Conservation (phyloP, 2,329 filamentous ascomycete genomes). For the Fusarium sp. region DNA sequence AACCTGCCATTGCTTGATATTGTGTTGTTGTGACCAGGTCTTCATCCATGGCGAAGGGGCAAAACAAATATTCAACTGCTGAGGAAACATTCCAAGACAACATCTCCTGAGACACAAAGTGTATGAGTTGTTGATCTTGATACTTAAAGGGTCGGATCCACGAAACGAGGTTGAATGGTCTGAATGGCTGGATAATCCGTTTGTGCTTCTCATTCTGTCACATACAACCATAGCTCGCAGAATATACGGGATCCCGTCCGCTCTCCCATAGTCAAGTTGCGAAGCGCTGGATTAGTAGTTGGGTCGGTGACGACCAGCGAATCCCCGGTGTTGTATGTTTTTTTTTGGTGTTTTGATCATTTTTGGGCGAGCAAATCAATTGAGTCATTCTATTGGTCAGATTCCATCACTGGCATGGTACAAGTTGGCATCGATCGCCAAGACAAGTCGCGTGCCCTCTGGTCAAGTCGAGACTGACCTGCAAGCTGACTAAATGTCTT, state of each 20-base stretch:
- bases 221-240: conserved; percentile 17
- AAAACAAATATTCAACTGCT: too few relatives aligned
- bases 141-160: not conserved
- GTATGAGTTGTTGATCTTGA: too few relatives aligned
- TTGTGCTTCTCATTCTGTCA: not conserved
- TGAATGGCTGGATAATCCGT: fast-evolving
- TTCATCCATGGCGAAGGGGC: too few relatives aligned
- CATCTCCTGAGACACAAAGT: not conserved
- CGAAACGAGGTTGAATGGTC: too few relatives aligned
- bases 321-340: conserved; percentile 15
- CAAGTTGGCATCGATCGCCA: not conserved
- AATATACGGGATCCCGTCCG: conserved; percentile 18
- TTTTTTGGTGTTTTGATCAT: not conserved
- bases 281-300: conserved; percentile 19
- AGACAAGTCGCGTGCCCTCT: conserved; percentile 32
- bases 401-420: not conserved
- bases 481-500: not conserved
- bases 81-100: too few relatives aligned
- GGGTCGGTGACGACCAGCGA: conserved; percentile 18
- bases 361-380: not conserved
- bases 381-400: conserved; percentile 1
- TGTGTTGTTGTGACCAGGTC: too few relatives aligned
- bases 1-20: too few relatives aligned
- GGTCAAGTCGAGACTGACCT: not conserved
- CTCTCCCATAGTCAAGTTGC: conserved; percentile 17